These are phyloP conservation scores for Aspergillus sp. DNA, from an alignment of 2,329 filamentous ascomycete species.

Conservation along the genomic window DNA sequence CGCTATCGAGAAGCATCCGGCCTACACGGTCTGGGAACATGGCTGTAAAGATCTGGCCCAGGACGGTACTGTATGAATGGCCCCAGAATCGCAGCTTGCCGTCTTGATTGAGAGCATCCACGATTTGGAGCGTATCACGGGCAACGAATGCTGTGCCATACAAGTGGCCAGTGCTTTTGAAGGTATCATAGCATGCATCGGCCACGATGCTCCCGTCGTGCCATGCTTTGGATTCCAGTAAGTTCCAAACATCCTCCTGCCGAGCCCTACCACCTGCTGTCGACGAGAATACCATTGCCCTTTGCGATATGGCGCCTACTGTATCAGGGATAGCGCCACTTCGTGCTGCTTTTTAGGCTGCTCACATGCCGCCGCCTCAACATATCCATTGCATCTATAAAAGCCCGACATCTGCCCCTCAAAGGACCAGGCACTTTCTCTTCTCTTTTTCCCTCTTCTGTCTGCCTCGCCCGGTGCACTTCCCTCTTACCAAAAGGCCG, in stretches of 20 bases:
- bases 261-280: too few relatives aligned
- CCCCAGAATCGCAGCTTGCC: conserved; percentile 37
- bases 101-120: conserved; percentile 37
- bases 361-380: too few relatives aligned
- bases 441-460: too few relatives aligned
- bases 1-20: conserved; percentile 10
- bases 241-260: not conserved
- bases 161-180: conserved; percentile 8
- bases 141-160: conserved; percentile 39
- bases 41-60: conserved; percentile 8
- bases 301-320: too few relatives aligned
- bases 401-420: too few relatives aligned
- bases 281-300: too few relatives aligned
- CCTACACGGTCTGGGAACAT: conserved; percentile 11
- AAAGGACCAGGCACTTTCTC: too few relatives aligned
- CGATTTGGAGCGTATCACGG: conserved; percentile 39
- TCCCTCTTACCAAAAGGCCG: too few relatives aligned
- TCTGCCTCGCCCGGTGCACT: too few relatives aligned
- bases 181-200: not conserved
- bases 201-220: not conserved
- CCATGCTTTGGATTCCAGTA: not conserved
- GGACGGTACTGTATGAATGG: conserved; percentile 9
- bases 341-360: too few relatives aligned
- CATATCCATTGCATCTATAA: too few relatives aligned
- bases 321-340: too few relatives aligned